phyloP scores from a whole-genome alignment of 768 basidiomycete genomes.

The Agaricus subrufescens region DNA sequence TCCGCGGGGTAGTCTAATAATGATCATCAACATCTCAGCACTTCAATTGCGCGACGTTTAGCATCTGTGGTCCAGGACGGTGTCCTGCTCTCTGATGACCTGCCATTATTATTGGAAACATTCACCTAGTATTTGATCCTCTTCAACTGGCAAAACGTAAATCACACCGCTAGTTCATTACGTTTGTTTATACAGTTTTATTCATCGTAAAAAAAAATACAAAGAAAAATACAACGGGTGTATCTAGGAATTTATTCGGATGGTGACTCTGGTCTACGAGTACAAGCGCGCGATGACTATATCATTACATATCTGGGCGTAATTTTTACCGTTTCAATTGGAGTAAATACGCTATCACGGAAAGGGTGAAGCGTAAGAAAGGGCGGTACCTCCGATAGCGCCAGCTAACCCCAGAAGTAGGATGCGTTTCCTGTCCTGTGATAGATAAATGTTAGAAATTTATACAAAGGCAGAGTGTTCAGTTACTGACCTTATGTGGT shows the following conservation, averaged over 20 bases:
- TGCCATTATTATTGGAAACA: too few species aligned
- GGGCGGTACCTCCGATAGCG: slow-evolving; percentile 15
- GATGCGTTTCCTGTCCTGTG: not conserved
- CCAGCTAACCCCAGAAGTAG: slow-evolving; percentile 14
- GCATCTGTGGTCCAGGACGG: too few species aligned
- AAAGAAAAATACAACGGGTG: not conserved
- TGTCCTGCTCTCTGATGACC: too few species aligned
- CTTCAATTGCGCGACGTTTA: too few species aligned
- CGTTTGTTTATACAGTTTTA: too few species aligned
- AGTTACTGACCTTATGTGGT: slow-evolving; percentile 14
- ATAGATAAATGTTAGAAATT: not conserved
- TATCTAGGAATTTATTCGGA: slow-evolving; percentile 2
- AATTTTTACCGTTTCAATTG: slow-evolving; percentile 1
- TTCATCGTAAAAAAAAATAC: not conserved
- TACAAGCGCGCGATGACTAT: not conserved
- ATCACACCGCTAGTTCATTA: too few species aligned
- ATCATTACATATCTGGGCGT: not conserved
- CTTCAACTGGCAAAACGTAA: too few species aligned
- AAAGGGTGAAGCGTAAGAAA: slow-evolving; percentile 6
- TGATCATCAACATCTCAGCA: too few species aligned
- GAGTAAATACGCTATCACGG: not conserved
- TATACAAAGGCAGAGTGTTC: not conserved
- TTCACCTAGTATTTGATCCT: too few species aligned
- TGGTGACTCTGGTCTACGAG: not conserved
- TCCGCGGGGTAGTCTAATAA: too few species aligned